phyloP scores from a whole-genome alignment of 192 early-diverging fungal species.

The Coemansia aciculifera region DNA sequence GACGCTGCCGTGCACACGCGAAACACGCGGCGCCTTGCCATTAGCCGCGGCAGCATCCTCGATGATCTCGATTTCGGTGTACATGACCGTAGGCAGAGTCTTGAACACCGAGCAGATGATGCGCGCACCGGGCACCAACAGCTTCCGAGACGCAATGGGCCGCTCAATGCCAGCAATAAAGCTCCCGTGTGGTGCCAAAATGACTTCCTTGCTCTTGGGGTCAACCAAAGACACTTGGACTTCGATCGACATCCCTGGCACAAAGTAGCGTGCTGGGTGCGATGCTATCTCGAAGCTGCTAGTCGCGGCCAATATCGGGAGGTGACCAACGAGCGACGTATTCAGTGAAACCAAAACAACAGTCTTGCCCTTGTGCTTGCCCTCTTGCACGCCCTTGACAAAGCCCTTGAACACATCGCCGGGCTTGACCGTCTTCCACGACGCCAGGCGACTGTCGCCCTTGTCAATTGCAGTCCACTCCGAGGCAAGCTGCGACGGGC shows the following conservation, averaged over 20 bases:
- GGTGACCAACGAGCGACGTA: constrained; percentile 22
- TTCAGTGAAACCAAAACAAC: constrained; percentile 23
- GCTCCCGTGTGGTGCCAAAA: constrained; percentile 41
- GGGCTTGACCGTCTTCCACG: constrained; percentile 31
- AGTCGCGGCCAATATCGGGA: constrained; percentile 32
- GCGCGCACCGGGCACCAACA: constrained; percentile 59
- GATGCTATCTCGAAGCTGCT: constrained; percentile 21
- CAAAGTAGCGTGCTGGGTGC: constrained; percentile 28
- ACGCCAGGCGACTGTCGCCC: constrained; percentile 17
- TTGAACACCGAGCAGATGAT: constrained; percentile 59
- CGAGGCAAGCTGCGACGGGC: constrained; percentile 53
- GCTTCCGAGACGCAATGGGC: constrained; percentile 38
- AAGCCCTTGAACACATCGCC: constrained; percentile 54
- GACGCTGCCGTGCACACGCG: constrained; percentile 59
- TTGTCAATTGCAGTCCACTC: constrained; percentile 16
- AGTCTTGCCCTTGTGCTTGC: constrained; percentile 4
- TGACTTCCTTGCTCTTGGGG: constrained; percentile 16
- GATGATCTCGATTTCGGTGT: constrained; percentile 54
- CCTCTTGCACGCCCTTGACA: constrained; percentile 41
- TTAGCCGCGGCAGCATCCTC: constrained; percentile 23
- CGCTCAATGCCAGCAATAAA: constrained; percentile 58
- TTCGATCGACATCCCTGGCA: constrained; percentile 37
- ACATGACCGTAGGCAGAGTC: constrained; percentile 56
- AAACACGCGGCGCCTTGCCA: constrained; percentile 13
- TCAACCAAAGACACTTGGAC: constrained; percentile 40